phyloP scores from a whole-genome alignment of 2,329 filamentous ascomycete species.

The Arthrobotrys megalospora region DNA sequence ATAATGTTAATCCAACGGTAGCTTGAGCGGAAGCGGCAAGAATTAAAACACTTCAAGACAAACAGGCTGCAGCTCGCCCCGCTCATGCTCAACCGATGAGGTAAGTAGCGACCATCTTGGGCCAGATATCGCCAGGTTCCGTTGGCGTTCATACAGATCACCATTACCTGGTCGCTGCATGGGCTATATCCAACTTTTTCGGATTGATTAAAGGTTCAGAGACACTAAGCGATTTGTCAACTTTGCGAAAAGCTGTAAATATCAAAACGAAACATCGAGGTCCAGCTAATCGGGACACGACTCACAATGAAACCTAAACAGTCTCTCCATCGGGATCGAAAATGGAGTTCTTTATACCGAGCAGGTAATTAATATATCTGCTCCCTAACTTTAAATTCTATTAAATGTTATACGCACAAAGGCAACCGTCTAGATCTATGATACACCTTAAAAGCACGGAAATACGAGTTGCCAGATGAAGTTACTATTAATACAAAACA shows the following conservation, averaged over 20 bases:
- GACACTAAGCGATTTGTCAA: slow-evolving; percentile 60
- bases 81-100: slow-evolving; percentile 41
- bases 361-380: slow-evolving; percentile 25
- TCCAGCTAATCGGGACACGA: slow-evolving; percentile 31
- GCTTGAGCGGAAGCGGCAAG: slow-evolving; percentile 57
- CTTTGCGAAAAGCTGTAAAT: slow-evolving; percentile 34
- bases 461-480: slow-evolving; percentile 52
- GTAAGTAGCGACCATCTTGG: slow-evolving; percentile 52
- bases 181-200: slow-evolving; percentile 28
- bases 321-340: slow-evolving; percentile 41
- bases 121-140: slow-evolving; percentile 41
- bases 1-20: slow-evolving; percentile 58
- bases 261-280: slow-evolving; percentile 55
- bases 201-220: slow-evolving; percentile 33
- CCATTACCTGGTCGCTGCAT: slow-evolving; percentile 46
- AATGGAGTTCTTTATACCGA: slow-evolving; percentile 29
- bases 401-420: slow-evolving; percentile 15
- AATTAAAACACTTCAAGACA: slow-evolving; percentile 59
- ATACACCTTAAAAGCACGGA: slow-evolving; percentile 49
- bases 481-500: slow-evolving; percentile 44
- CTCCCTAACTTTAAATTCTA: slow-evolving; percentile 17
- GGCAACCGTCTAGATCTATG: slow-evolving; percentile 26
- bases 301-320: slow-evolving; percentile 48
- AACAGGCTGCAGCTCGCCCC: slow-evolving; percentile 54
- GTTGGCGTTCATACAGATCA: slow-evolving; percentile 33